Conservation (phyloP, 2,329 filamentous ascomycete genomes). For the Aureobasidium vineae region DNA sequence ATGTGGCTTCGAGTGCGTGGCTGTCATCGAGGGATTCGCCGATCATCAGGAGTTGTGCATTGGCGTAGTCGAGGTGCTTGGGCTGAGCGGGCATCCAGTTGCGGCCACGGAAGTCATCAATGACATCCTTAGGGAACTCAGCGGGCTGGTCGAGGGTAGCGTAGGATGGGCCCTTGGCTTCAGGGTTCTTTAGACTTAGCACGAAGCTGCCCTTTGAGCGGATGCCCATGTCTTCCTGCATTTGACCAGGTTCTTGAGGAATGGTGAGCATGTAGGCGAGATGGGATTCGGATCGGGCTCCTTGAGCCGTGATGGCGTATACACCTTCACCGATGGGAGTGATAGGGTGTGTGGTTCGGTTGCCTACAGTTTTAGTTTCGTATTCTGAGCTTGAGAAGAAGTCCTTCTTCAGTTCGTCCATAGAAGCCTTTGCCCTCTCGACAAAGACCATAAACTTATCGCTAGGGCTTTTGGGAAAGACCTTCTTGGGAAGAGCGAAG, state of each 20-base stretch:
- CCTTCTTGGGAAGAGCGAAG: constrained; percentile 80
- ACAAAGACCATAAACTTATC: constrained; percentile 82
- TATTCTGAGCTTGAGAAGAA: constrained; percentile 69
- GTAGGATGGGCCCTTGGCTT: constrained; percentile 63
- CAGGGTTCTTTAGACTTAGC: constrained; percentile 76
- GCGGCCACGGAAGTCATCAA: constrained; percentile 67
- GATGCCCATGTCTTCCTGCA: constrained; percentile 74
- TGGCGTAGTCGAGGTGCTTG: constrained; percentile 69
- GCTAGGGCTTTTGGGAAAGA: constrained; percentile 64
- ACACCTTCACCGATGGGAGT: constrained; percentile 80
- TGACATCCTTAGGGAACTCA: constrained; percentile 68
- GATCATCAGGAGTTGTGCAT: constrained; percentile 75
- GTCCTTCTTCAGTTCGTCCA: constrained; percentile 67
- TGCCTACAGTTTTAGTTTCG: constrained; percentile 71
- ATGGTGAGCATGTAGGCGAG: constrained; percentile 77
- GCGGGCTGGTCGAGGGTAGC: constrained; percentile 63
- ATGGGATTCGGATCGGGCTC: constrained; percentile 60
- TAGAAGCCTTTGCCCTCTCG: constrained; percentile 66
- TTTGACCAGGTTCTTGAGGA: constrained; percentile 64
- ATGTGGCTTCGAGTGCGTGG: constrained; percentile 57
- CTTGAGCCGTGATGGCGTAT: constrained; percentile 73
- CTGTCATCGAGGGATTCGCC: constrained; percentile 62
- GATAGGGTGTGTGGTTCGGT: constrained; percentile 65
- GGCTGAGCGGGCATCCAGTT: constrained; percentile 75
- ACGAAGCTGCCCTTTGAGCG: constrained; percentile 72